Conservation (phyloP, 2,329 filamentous ascomycete species). For the Aspergillus felis region DNA sequence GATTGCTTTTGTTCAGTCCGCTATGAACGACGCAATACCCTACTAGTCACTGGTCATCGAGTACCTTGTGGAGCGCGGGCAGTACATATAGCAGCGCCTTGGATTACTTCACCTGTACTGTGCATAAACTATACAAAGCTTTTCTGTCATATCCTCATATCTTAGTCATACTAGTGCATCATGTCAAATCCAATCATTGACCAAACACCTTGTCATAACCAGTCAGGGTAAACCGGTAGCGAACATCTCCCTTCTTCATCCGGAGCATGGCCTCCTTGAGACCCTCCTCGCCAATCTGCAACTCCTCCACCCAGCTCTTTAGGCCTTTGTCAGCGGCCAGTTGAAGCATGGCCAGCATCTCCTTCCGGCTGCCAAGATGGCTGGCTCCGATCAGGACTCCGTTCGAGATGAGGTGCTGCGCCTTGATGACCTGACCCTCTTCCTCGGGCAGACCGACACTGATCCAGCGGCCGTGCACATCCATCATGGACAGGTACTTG, state of each 20-base stretch:
- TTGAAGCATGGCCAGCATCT: slow-evolving; percentile 69
- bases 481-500: slow-evolving; percentile 72
- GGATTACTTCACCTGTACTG: not conserved
- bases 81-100: not conserved
- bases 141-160: not conserved
- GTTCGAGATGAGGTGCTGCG: slow-evolving; percentile 71
- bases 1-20: no score
- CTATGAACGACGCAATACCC: no score
- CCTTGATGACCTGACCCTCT: slow-evolving; percentile 65
- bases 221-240: slow-evolving; percentile 68
- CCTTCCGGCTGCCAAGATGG: slow-evolving; percentile 66
- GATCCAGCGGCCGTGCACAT: slow-evolving; percentile 77
- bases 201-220: slow-evolving; percentile 37
- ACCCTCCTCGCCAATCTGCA: slow-evolving; percentile 67
- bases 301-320: slow-evolving; percentile 64
- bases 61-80: not conserved
- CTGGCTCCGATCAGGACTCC: slow-evolving; percentile 67
- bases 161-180: not conserved
- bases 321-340: slow-evolving; percentile 67
- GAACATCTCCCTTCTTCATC: slow-evolving; percentile 67
- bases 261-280: slow-evolving; percentile 67
- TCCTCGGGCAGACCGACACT: slow-evolving; percentile 77
- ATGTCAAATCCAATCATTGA: slow-evolving; percentile 3
- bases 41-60: not conserved
- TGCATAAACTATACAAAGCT: not conserved